These are phyloP conservation scores for Salvia sclarea DNA, from an alignment of 305 asterid genomes.

Conservation along the genomic window DNA sequence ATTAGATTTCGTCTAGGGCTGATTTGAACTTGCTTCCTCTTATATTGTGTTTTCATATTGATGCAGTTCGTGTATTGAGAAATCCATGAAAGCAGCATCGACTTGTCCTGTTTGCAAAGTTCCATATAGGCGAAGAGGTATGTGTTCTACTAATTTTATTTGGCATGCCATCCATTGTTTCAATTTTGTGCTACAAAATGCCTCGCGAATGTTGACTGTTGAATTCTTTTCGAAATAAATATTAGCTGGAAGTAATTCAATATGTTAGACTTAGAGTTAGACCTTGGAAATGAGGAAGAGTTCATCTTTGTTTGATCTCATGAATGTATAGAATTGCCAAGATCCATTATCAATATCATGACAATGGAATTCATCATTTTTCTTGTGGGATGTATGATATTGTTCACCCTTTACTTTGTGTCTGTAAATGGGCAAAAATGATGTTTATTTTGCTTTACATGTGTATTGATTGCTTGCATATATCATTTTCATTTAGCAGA, in stretches of 20 bases:
- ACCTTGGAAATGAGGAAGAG: background rate
- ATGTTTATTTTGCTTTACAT: background rate
- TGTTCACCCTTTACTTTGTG: background rate
- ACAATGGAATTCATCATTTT: background rate
- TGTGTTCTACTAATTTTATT: background rate
- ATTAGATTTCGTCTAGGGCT: constrained; percentile 9
- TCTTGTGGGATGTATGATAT: background rate
- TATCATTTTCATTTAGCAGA: constrained; percentile 44
- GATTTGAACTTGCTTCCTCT: background rate
- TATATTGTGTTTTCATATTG: constrained; percentile 1
- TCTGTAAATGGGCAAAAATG: background rate
- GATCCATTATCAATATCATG: background rate
- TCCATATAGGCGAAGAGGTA: constrained; percentile 92
- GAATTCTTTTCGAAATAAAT: background rate
- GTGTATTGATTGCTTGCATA: background rate
- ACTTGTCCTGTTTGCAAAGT: constrained; percentile 92
- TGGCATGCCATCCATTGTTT: background rate
- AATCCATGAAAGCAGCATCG: constrained; percentile 76
- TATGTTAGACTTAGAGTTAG: background rate
- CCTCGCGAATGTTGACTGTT: background rate
- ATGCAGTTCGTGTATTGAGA: constrained; percentile 71
- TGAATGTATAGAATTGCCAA: background rate
- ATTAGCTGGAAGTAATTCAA: background rate
- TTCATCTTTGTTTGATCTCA: background rate
- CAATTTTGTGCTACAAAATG: background rate